These are phyloP conservation scores for Bacterosira constricta DNA, from an alignment of 108 stramenopile species.

Conservation along the genomic window DNA sequence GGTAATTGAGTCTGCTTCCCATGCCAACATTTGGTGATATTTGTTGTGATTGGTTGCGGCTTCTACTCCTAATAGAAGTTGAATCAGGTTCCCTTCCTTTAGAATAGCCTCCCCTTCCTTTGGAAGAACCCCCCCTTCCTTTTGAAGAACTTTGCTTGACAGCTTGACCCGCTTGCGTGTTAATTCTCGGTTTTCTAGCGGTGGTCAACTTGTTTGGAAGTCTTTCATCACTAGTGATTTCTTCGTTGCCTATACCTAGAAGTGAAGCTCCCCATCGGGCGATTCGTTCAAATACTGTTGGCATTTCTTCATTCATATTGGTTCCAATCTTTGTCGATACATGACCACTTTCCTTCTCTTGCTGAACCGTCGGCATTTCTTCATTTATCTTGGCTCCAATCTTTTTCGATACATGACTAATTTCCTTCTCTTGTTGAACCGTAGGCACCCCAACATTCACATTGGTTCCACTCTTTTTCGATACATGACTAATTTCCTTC, in stretches of 20 bases:
- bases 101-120: neutral
- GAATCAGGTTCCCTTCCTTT: neutral
- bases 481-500: too few relatives aligned
- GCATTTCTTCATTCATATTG: too few relatives aligned
- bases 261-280: slow-evolving; percentile 22
- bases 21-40: slow-evolving; percentile 1
- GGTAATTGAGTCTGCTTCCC: slow-evolving; percentile 6
- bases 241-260: slow-evolving; percentile 4
- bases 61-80: neutral
- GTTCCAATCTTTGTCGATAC: too few relatives aligned
- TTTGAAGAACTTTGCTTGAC: neutral
- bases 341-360: too few relatives aligned
- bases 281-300: slow-evolving; percentile 24
- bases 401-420: neutral
- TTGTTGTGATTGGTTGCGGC: neutral
- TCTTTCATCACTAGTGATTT: too few relatives aligned
- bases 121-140: neutral
- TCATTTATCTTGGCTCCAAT: neutral
- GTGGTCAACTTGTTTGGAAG: too few relatives aligned
- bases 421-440: neutral
- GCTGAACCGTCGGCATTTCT: neutral
- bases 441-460: too few relatives aligned
- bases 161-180: neutral
- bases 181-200: too few relatives aligned
- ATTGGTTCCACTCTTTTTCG: too few relatives aligned